phyloP scores from a whole-genome alignment of 2,329 filamentous ascomycete genomes.

The Bipolaris oryzae region DNA sequence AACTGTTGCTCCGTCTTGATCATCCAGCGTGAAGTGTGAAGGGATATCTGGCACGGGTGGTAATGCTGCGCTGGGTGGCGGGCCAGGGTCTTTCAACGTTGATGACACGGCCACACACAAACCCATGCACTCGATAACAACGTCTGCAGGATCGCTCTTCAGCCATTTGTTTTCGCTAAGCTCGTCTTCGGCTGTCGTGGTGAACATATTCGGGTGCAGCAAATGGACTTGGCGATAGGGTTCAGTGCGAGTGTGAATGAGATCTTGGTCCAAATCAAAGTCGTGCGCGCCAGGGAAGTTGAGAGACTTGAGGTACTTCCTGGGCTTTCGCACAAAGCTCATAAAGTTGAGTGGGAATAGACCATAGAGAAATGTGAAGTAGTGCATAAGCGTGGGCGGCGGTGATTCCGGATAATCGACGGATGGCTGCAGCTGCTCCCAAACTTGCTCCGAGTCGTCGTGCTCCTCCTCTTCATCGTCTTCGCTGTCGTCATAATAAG shows the following conservation, averaged over 20 bases:
- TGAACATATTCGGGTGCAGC: constrained; percentile 84
- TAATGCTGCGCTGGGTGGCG: constrained; percentile 54
- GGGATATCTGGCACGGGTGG: constrained; percentile 49
- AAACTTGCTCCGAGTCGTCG: constrained; percentile 50
- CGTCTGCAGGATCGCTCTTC: constrained; percentile 78
- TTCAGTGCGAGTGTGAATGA: constrained; percentile 78
- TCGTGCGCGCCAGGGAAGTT: constrained; percentile 73
- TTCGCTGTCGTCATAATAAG: constrained; percentile 37
- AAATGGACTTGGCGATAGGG: constrained; percentile 74
- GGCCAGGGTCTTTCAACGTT: constrained; percentile 53
- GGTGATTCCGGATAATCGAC: constrained; percentile 60
- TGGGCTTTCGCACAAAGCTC: constrained; percentile 82
- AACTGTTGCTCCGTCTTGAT: constrained; percentile 35
- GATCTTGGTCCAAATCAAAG: constrained; percentile 76
- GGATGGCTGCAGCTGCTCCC: constrained; percentile 69
- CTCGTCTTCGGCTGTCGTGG: constrained; percentile 78
- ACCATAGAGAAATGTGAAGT: constrained; percentile 83
- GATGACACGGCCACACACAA: constrained; percentile 60
- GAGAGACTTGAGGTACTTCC: constrained; percentile 76
- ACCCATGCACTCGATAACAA: constrained; percentile 78
- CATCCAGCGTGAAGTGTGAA: constrained; percentile 42
- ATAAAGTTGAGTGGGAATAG: constrained; percentile 86
- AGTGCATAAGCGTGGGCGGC: constrained; percentile 72
- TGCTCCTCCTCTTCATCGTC: constrained; percentile 50
- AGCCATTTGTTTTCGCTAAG: constrained; percentile 79